A percentile compares a stretch with the other conserved stretches of the same genome.
These are phyloP conservation scores for Agastache rugosa DNA, from an alignment of 257 asterid genomes.

Conservation along the genomic window DNA sequence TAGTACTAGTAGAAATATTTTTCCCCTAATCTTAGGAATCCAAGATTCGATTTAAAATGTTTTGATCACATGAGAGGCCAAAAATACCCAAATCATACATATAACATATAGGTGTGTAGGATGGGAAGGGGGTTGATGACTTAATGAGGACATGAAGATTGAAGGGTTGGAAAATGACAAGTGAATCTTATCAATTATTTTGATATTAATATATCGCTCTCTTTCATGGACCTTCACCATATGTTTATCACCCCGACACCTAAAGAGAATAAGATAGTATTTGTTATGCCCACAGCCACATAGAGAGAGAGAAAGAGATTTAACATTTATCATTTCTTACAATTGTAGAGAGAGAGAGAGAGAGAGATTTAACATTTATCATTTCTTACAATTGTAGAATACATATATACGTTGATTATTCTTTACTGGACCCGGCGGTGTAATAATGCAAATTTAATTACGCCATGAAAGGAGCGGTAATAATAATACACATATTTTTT, in stretches of 20 bases:
- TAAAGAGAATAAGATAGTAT: no score
- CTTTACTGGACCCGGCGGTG: neutral
- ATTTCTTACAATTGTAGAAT: neutral
- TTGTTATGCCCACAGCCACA: no score
- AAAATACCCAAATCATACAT: neutral
- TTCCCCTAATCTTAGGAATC: neutral
- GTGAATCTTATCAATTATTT: constrained; percentile 21
- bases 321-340: neutral
- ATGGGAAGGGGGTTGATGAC: neutral
- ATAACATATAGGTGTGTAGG: neutral
- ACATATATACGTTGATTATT: neutral
- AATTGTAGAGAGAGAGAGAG: neutral
- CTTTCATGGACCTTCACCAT: neutral
- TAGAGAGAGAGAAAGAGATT: no score
- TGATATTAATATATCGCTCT: constrained; percentile 21
- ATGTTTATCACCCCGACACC: neutral
- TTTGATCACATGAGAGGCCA: neutral
- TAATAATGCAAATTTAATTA: neutral
- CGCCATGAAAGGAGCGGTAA: neutral
- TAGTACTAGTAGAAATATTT: no score
- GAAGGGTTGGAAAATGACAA: constrained; percentile 34
- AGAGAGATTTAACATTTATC: neutral
- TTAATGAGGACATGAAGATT: constrained; percentile 12
- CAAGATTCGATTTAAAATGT: neutral
- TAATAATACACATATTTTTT: neutral